Evolutionary conservation across 2,329 filamentous ascomycete species (phyloP).

Genomic region (Cercospora sp.): DNA sequence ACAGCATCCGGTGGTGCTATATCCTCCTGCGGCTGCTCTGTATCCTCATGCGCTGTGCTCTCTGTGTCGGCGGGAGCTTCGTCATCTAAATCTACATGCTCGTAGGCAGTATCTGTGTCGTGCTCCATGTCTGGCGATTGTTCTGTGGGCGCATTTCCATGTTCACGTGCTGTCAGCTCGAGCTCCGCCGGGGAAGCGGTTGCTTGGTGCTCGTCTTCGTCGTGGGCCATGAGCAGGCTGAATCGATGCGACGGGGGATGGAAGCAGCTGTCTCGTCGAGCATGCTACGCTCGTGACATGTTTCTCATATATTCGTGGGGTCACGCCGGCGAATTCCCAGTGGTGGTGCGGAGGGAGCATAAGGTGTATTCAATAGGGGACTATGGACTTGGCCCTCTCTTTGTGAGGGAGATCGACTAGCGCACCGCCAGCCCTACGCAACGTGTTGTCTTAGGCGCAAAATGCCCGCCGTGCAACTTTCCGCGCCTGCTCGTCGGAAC

Average conservation of each 20-base stretch:
- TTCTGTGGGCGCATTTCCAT: background rate
- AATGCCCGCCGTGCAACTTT: background rate
- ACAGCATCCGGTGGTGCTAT: conserved; percentile 8
- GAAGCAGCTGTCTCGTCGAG: conserved; percentile 8
- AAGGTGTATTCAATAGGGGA: conserved; percentile 3
- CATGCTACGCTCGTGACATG: conserved; percentile 19
- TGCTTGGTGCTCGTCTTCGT: conserved; percentile 34
- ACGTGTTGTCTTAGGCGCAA: background rate
- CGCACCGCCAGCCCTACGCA: conserved; percentile 4
- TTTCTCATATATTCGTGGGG: background rate
- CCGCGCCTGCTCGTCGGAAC: background rate
- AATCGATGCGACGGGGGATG: conserved; percentile 10
- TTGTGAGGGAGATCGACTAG: conserved; percentile 7
- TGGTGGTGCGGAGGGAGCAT: background rate
- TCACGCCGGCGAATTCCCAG: background rate
- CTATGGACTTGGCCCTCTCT: conserved; percentile 4
- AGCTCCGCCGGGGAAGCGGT: conserved; percentile 11
- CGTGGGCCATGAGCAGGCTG: conserved; percentile 34
- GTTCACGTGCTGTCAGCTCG: conserved; percentile 5
- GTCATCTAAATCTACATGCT: conserved; percentile 8
- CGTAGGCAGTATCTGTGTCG: conserved; percentile 3
- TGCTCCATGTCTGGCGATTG: conserved; percentile 9
- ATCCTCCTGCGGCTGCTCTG: conserved; percentile 15
- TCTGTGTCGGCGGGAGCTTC: conserved; percentile 11
- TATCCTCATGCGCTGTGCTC: conserved; percentile 15